Percentiles rank a stretch among this genome's conserved stretches.
These are phyloP conservation scores for Metschnikowia gruessii DNA, from an alignment of 805 yeast species.

Conservation along the genomic window DNA sequence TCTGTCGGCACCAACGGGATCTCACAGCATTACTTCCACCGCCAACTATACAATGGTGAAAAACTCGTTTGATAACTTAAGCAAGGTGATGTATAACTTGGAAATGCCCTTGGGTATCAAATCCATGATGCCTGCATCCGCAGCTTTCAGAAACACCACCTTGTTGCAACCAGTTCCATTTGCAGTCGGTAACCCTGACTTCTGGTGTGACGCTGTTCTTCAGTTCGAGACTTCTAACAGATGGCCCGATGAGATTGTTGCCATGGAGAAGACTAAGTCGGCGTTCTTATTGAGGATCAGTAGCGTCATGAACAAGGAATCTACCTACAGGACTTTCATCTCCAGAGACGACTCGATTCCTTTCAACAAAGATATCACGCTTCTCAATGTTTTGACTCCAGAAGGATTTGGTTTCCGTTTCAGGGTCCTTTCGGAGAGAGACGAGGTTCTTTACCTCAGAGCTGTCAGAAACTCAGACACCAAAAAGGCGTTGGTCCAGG, in stretches of 20 bases:
- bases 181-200: constrained; percentile 71
- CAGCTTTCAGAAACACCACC: constrained; percentile 75
- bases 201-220: constrained; percentile 73
- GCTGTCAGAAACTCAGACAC: constrained; percentile 66
- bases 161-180: constrained; percentile 77
- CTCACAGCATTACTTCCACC: constrained; percentile 43
- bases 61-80: constrained; percentile 48
- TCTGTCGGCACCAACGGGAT: constrained; percentile 53
- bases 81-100: constrained; percentile 46
- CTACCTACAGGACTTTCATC: constrained; percentile 55
- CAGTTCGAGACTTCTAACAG: constrained; percentile 87
- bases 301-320: constrained; percentile 46
- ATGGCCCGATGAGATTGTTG: constrained; percentile 92
- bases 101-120: constrained; percentile 68
- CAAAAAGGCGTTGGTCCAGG: constrained; percentile 58
- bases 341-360: constrained; percentile 68
- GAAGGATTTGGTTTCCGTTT: constrained; percentile 86
- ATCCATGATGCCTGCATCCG: constrained; percentile 68
- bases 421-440: constrained; percentile 79
- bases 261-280: constrained; percentile 84
- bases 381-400: constrained; percentile 70
- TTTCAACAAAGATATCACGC: constrained; percentile 54
- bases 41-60: constrained; percentile 31
- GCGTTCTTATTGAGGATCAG: constrained; percentile 77
- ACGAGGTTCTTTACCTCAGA: constrained; percentile 68